Percentiles rank a stretch among this genome's conserved stretches.
These are phyloP conservation scores for Macrocybe gigantea DNA, from an alignment of 768 basidiomycete genomes.

Conservation along the genomic window DNA sequence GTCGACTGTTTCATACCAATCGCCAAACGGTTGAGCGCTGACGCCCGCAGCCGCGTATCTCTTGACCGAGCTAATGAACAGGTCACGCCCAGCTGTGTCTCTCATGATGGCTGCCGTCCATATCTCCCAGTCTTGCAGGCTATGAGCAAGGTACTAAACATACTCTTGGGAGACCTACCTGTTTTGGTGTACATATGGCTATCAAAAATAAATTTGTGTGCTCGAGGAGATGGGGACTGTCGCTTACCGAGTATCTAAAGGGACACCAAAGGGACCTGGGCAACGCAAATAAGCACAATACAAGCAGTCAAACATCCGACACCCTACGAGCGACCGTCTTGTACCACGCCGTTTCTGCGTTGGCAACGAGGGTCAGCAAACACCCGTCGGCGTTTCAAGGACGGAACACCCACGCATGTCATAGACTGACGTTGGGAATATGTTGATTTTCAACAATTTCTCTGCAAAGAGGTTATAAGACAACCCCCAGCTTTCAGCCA, in stretches of 20 bases:
- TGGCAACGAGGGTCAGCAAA: background rate
- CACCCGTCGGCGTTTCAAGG: background rate
- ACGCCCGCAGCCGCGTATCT: conserved; percentile 42
- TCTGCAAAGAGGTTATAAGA: conserved; percentile 63
- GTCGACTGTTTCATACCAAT: conserved; percentile 52
- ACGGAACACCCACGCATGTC: conserved; percentile 32
- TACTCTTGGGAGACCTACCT: conserved; percentile 19
- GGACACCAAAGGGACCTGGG: conserved; percentile 38
- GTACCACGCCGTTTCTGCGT: conserved; percentile 45
- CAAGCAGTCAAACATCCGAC: background rate
- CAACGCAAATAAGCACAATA: background rate
- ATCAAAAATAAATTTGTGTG: background rate
- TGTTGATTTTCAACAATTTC: conserved; percentile 44
- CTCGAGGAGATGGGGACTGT: background rate
- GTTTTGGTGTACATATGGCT: conserved; percentile 55
- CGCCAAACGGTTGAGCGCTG: conserved; percentile 34
- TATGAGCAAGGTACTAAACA: background rate
- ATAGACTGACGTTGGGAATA: conserved; percentile 46
- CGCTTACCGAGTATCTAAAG: conserved; percentile 40
- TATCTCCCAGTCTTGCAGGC: conserved; percentile 46
- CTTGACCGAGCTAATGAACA: conserved; percentile 44
- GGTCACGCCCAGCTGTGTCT: conserved; percentile 36
- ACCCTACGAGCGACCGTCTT: conserved; percentile 36
- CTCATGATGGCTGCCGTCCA: conserved; percentile 51
- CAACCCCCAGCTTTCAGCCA: conserved; percentile 42